phyloP scores from a whole-genome alignment of 306 rosid species.

The Neltuma alba region DNA sequence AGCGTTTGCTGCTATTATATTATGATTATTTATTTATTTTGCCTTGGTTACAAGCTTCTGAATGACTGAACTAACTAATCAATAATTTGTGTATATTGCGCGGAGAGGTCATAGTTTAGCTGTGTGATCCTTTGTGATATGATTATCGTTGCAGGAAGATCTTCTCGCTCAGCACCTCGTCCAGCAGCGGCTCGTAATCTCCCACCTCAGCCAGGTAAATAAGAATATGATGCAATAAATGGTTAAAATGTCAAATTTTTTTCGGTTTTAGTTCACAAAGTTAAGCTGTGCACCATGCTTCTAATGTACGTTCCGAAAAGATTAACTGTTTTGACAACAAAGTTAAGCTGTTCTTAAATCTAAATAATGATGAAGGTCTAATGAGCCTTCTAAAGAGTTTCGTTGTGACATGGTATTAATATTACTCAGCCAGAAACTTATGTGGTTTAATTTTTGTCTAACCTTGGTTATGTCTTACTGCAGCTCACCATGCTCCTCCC shows the following conservation, averaged over 20 bases:
- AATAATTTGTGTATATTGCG: background rate
- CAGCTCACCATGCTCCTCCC: slow-evolving; percentile 74
- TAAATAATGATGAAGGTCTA: background rate
- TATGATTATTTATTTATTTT: background rate
- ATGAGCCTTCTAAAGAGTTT: background rate
- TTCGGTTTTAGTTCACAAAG: background rate
- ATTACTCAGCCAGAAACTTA: background rate
- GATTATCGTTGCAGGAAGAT: slow-evolving; percentile 43
- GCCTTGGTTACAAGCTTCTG: background rate
- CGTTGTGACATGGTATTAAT: too few relatives aligned
- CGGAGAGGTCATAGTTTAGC: background rate
- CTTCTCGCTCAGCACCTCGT: slow-evolving; percentile 51
- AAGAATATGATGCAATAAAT: background rate
- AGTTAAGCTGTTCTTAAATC: background rate
- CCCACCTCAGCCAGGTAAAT: slow-evolving; percentile 45
- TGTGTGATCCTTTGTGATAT: slow-evolving; percentile 1
- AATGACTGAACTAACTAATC: background rate
- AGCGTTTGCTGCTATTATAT: background rate
- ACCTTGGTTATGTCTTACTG: slow-evolving; percentile 14
- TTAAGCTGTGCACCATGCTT: background rate
- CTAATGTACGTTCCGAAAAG: background rate
- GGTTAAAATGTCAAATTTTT: background rate
- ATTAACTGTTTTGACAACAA: too few relatives aligned
- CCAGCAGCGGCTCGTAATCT: slow-evolving; percentile 45
- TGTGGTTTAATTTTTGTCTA: background rate